Base-by-base conservation (phyloP, 768 basidiomycete species). In the Epithele typhae region DNA sequence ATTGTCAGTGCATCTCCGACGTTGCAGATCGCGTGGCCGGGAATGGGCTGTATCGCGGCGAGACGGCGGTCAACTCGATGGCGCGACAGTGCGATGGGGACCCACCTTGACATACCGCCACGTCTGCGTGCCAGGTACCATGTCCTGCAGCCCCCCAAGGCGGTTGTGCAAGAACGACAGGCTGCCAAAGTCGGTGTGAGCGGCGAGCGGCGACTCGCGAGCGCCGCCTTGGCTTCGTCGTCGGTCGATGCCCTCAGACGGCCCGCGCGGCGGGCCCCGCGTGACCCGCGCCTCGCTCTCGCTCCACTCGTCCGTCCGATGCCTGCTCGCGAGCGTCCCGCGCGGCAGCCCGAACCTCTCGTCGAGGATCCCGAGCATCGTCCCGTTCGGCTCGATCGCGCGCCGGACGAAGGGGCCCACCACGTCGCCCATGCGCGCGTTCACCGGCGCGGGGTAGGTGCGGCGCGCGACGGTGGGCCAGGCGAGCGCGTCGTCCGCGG, bases 101-200 rank as follows among this genome's bases (percentile, higher is more conserved):
- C 35, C 9, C 40, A 76, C 83, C 73, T 76, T 77, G 55, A 87
- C 68, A 52, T 85, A 87, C 57, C 77, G 76, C 85, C 84, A 87
- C 19, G 72, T 60, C 18, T 79, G 74, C 5, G 72, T 57, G 14
- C 79, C 81, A 1, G 82, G 83, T 0, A 74, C 73, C 37, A 85
- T 67, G 0, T 87, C 84, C 49, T 87, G 85, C 3, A 87, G 66
- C 0, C 85, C 85, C 4, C 85, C 84, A 0, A 85, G 72, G 2
- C 72, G 73, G 58, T 87, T 86, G 56, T 85, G 81, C 45, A 87
- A 66, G 67, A 86, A 79, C 0, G 81, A 80, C 77, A 68, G 46
- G 1, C 63, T 64, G 3, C 67, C 66, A 39, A 67, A 69, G 51
- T 70, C 69, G 2, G 66, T 69, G 43, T 69, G 69, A 4, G 64